Conservation (phyloP, 495 filamentous ascomycete genomes). For the Talaromyces thailandensis region DNA sequence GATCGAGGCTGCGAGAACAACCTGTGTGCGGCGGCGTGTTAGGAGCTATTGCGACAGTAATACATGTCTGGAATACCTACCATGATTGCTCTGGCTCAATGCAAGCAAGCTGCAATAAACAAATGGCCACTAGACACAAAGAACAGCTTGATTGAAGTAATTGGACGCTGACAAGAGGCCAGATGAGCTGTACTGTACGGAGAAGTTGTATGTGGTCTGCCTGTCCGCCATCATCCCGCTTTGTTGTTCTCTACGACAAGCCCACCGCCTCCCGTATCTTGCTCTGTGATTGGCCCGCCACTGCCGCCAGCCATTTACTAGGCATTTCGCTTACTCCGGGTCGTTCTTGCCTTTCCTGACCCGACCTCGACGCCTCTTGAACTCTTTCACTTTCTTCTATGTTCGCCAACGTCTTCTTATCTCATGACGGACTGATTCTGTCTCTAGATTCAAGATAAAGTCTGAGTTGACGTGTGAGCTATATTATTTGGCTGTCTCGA, state of each 20-base stretch:
- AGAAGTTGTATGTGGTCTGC: conserved; percentile 17
- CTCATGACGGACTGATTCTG: conserved; percentile 9
- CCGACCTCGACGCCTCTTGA: neutral
- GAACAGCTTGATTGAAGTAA: neutral
- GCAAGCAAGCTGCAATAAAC: neutral
- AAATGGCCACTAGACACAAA: neutral
- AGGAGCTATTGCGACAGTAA: conserved; percentile 14
- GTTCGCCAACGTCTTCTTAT: conserved; percentile 8
- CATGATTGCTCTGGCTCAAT: conserved; percentile 11
- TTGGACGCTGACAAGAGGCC: neutral
- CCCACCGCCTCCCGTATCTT: neutral
- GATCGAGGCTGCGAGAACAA: conserved; percentile 97
- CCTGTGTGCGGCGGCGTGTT: conserved; percentile 43
- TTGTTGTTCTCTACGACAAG: conserved; percentile 35
- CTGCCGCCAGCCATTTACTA: neutral
- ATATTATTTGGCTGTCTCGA: neutral
- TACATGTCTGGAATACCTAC: conserved; percentile 10
- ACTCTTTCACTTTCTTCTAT: neutral
- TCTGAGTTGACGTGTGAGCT: neutral
- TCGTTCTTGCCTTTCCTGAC: conserved; percentile 1
- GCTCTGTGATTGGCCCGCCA: conserved; percentile 3
- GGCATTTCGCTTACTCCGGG: conserved; percentile 5
- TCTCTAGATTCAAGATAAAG: neutral
- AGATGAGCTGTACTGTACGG: neutral
- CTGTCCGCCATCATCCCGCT: conserved; percentile 5